phyloP scores from a whole-genome alignment of 2,329 filamentous ascomycete genomes.

The Calonectria pseudoturangicola region DNA sequence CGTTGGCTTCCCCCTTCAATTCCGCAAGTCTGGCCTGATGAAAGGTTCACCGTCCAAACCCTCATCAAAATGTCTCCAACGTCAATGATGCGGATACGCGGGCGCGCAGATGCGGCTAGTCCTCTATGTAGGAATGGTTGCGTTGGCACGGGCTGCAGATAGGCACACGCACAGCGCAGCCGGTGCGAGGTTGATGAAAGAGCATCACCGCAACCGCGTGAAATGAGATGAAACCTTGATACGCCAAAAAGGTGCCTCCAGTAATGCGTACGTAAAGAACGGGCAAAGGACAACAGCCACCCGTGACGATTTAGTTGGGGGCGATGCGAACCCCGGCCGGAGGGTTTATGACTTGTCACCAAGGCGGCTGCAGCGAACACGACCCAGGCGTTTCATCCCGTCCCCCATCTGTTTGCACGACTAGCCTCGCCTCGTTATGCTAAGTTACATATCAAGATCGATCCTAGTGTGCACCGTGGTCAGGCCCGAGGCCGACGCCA shows the following conservation, averaged over 20 bases:
- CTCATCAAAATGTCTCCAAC: constrained; percentile 10
- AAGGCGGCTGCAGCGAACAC: constrained; percentile 50
- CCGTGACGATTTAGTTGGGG: constrained; percentile 40
- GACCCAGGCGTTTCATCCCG: constrained; percentile 55
- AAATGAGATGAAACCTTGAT: constrained; percentile 29
- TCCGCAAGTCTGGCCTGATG: constrained; percentile 36
- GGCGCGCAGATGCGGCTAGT: constrained; percentile 27
- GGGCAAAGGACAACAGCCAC: constrained; percentile 30
- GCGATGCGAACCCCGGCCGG: constrained; percentile 50
- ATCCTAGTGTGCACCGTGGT: constrained; percentile 42
- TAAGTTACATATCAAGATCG: constrained; percentile 48
- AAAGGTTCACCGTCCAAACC: constrained; percentile 24
- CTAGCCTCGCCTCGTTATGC: constrained; percentile 46
- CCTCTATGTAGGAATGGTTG: constrained; percentile 33
- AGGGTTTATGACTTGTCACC: constrained; percentile 55
- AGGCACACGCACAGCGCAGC: constrained; percentile 29
- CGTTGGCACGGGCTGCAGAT: constrained; percentile 40
- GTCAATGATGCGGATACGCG: constrained; percentile 19
- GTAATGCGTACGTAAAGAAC: neutral
- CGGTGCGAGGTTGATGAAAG: constrained; percentile 30
- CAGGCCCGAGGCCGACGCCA: constrained; percentile 29
- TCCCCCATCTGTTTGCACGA: constrained; percentile 51
- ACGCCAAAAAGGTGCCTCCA: constrained; percentile 14
- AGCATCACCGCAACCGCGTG: constrained; percentile 23
- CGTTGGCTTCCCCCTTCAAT: constrained; percentile 22